phyloP scores from a whole-genome alignment of 108 stramenopile species.

The Skeletonema tropicum region DNA sequence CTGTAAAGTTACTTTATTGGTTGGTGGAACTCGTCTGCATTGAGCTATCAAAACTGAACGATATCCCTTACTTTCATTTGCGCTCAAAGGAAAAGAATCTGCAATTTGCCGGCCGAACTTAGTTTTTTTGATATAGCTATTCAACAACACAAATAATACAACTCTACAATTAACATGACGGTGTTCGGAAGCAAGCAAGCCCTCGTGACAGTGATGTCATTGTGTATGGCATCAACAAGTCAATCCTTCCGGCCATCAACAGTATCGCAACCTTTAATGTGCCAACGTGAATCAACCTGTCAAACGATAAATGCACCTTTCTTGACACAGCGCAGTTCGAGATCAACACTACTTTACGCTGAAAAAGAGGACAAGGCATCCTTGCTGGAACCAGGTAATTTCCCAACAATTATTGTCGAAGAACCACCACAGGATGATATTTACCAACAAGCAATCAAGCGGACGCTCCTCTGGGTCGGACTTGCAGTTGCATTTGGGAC shows the following conservation, averaged over 20 bases:
- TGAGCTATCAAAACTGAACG: no score
- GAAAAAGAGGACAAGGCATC: slow-evolving; percentile 7
- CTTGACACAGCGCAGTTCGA: background rate
- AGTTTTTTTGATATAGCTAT: no score
- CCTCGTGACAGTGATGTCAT: background rate
- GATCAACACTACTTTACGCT: slow-evolving; percentile 4
- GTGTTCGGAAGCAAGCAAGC: background rate
- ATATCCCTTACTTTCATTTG: no score
- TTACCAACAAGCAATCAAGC: slow-evolving; percentile 67
- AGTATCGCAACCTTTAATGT: background rate
- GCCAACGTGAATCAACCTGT: background rate
- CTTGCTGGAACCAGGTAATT: slow-evolving; percentile 20
- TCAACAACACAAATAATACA: no score
- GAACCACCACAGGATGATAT: slow-evolving; percentile 40
- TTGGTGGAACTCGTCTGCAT: no score
- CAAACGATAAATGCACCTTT: background rate
- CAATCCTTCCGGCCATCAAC: slow-evolving; percentile 1
- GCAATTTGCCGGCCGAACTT: no score
- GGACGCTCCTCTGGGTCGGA: slow-evolving; percentile 75
- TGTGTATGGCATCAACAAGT: background rate
- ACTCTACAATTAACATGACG: background rate
- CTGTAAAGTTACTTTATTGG: no score
- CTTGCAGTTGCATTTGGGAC: slow-evolving; percentile 70
- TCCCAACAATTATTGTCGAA: slow-evolving; percentile 32
- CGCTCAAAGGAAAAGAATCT: no score